Base-by-base conservation (phyloP, 805 yeast species). In the Pichia kluyveri region DNA sequence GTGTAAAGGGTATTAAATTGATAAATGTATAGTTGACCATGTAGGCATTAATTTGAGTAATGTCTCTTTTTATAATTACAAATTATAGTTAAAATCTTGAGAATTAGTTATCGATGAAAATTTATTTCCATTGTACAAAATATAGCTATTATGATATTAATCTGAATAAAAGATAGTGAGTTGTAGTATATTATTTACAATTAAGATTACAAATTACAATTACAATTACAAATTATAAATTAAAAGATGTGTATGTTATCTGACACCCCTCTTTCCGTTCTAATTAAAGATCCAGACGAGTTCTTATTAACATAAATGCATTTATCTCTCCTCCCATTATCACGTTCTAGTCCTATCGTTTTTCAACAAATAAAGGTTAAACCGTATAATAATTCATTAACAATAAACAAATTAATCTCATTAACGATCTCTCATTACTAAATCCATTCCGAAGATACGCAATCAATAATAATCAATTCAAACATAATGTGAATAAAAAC, bases 251-350 rank as follows among this genome's bases (percentile, higher is more conserved):
- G 44, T 57, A 55, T 56, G 64, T 58, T 58, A 59, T 61, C 67
- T 63, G 67, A 63, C 67, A 63, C 67, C 66, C 67, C 61, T 60
- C 65, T 60, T 62, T 63, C 67, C 55, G 45, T 51, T 53, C 54
- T 45, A 40, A 41, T 40, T 19, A 43, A 38, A 50, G 56, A 57
- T 63, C 67, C 67, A 62, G 66, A 60, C 66, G 67, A 54, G 67
- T 63, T 63, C 67, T 63, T 63, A 62, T 60, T 54, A 58, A 57
- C 66, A 60, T 54, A 55, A 40, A 34, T 14, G 39, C 50, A 28
- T 56, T 53, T 23, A 50, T 63, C 66, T 63, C 44, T 57, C 67
- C 66, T 57, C 54, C 65, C 59, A 48, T 54, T 54, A 63, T 63
- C 67, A 60, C 67, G 67, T 49, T 55, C 53, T 51, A 54, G 59